Evolutionary conservation across 106 monocot species (phyloP).

Genomic region (Acorus calamus): DNA sequence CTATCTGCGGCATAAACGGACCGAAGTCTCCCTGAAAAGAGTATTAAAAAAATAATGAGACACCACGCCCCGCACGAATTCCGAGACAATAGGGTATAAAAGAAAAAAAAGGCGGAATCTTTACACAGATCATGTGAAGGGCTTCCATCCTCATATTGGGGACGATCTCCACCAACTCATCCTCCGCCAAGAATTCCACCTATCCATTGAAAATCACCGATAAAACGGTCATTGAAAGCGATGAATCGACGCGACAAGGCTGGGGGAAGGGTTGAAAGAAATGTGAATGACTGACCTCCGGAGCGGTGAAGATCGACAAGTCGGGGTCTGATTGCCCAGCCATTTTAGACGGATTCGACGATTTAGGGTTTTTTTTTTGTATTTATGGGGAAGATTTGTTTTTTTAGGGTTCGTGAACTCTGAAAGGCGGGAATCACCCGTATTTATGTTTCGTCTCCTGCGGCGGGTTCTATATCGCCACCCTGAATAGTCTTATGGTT

Average conservation of each 20-base stretch:
- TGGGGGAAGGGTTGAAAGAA: neutral
- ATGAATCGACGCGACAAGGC: neutral
- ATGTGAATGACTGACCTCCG: constrained; percentile 38
- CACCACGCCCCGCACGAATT: neutral
- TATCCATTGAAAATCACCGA: constrained; percentile 5
- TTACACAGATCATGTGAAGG: constrained; percentile 82
- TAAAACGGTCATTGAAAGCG: neutral
- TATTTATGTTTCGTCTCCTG: too few relatives aligned
- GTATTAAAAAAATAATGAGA: neutral
- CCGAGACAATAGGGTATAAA: neutral
- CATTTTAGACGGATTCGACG: constrained; percentile 20
- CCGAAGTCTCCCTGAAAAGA: constrained; percentile 24
- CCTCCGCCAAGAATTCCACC: constrained; percentile 91
- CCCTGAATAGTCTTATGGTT: too few relatives aligned
- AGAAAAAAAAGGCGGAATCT: neutral
- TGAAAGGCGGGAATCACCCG: too few relatives aligned
- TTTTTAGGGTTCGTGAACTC: too few relatives aligned
- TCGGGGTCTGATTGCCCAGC: constrained; percentile 88
- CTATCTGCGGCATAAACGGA: constrained; percentile 24
- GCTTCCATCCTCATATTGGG: constrained; percentile 83
- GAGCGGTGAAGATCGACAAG: constrained; percentile 60
- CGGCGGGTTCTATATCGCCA: too few relatives aligned
- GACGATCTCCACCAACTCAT: constrained; percentile 73
- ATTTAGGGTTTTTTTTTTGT: too few relatives aligned
- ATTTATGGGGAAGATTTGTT: too few relatives aligned